Evolutionary conservation across 192 early-diverging fungal genomes (phyloP).

Genomic region (Chytriomyces confervae): DNA sequence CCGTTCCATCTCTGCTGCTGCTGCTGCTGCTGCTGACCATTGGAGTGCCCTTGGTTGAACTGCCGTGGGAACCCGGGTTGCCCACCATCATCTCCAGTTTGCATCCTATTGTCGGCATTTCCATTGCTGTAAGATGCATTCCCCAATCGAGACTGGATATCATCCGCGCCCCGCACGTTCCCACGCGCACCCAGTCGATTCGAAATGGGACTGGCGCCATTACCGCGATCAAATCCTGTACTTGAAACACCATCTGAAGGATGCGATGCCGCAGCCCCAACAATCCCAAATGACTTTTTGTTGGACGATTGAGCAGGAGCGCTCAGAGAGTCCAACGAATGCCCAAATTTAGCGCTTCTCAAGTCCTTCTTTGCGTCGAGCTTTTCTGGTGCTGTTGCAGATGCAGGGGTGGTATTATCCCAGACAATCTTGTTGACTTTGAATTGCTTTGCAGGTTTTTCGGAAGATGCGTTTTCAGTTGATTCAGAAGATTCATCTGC

Average conservation of each 20-base stretch:
- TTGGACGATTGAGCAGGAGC: not conserved
- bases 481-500: not conserved
- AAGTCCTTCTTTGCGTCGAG: not conserved
- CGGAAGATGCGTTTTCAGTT: not conserved
- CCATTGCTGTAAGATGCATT: not conserved
- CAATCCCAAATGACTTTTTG: not conserved
- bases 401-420: not conserved
- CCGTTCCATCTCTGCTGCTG: conserved; percentile 8
- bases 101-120: not conserved
- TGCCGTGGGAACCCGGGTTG: not conserved
- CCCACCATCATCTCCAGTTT: not conserved
- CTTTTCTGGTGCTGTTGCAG: not conserved
- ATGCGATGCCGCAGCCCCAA: not conserved
- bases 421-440: not conserved
- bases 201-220: not conserved
- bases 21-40: conserved; percentile 22
- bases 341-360: not conserved
- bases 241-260: not conserved
- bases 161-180: not conserved
- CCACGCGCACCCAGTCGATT: not conserved
- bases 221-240: not conserved
- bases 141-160: not conserved
- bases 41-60: not conserved
- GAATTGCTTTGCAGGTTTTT: not conserved
- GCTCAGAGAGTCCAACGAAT: not conserved